These are phyloP conservation scores for Primulina tabacum DNA, from an alignment of 257 asterid genomes.

Conservation along the genomic window DNA sequence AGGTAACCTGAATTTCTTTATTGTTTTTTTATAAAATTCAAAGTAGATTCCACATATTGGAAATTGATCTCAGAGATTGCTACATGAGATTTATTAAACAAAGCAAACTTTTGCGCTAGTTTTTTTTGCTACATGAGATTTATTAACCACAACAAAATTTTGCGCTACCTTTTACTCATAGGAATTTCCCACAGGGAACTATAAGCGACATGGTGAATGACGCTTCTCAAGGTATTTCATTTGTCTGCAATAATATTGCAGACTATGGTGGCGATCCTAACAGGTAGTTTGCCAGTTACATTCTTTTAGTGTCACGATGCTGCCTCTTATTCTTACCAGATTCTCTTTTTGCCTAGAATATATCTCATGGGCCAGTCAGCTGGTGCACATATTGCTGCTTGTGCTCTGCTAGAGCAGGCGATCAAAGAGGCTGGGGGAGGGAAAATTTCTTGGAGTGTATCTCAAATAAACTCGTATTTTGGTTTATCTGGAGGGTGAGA, in stretches of 20 bases:
- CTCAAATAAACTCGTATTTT: constrained; percentile 81
- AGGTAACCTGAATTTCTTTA: constrained; percentile 43
- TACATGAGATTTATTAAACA: neutral
- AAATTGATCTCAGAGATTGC: constrained; percentile 6
- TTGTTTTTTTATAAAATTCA: neutral
- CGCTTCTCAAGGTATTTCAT: constrained; percentile 95
- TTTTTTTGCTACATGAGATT: constrained; percentile 12
- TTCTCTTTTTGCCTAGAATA: constrained; percentile 40
- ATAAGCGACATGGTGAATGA: constrained; percentile 89
- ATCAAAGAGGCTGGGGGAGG: constrained; percentile 78
- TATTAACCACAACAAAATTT: neutral
- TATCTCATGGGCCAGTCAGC: constrained; percentile 99
- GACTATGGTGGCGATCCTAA: constrained; percentile 98
- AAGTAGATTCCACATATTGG: neutral
- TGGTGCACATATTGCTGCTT: constrained; percentile 94
- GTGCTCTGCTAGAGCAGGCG: constrained; percentile 87
- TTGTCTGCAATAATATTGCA: constrained; percentile 76
- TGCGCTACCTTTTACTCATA: constrained; percentile 32
- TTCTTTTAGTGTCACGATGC: constrained; percentile 6
- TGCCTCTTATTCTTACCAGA: neutral
- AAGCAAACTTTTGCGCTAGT: neutral
- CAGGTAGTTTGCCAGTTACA: constrained; percentile 40
- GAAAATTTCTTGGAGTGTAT: constrained; percentile 75
- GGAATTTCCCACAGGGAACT: constrained; percentile 99
- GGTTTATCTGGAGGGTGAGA: constrained; percentile 98